phyloP scores from a whole-genome alignment of 106 monocot species.

The Iris macrosiphon region DNA sequence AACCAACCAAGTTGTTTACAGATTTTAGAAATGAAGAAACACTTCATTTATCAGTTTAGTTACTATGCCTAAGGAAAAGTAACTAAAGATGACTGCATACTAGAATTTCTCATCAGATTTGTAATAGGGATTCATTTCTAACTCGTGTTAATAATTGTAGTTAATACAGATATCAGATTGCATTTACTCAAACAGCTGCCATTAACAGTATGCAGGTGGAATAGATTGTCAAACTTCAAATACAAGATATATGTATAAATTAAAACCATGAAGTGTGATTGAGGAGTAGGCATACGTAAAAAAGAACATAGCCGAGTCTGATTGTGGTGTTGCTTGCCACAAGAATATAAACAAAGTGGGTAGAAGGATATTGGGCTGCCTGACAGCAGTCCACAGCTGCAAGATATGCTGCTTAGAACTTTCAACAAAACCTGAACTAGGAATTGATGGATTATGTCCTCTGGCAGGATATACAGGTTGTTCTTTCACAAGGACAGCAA shows the following conservation, averaged over 20 bases:
- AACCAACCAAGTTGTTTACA: too few species aligned
- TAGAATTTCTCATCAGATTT: too few species aligned
- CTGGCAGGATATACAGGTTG: constrained; percentile 22
- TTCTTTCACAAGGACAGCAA: constrained; percentile 95
- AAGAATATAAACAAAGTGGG: constrained; percentile 95
- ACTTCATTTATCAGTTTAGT: too few species aligned
- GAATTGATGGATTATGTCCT: constrained; percentile 27
- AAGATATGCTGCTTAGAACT: constrained; percentile 52
- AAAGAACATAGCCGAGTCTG: constrained; percentile 97
- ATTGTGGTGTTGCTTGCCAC: constrained; percentile 98
- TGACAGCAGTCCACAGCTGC: constrained; percentile 83
- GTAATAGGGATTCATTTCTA: too few species aligned
- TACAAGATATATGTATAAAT: neutral
- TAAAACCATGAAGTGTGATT: neutral
- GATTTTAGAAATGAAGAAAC: too few species aligned
- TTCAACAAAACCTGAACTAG: constrained; percentile 44
- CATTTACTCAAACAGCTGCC: too few species aligned
- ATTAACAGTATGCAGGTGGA: too few species aligned
- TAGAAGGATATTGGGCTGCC: constrained; percentile 77
- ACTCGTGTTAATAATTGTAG: too few species aligned
- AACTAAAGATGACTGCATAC: too few species aligned
- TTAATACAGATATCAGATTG: too few species aligned
- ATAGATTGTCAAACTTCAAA: too few species aligned
- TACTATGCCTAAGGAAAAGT: too few species aligned
- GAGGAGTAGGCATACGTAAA: constrained; percentile 51